phyloP scores from a whole-genome alignment of 2,329 filamentous ascomycete genomes.

The Lasiodiplodia hormozganensis region DNA sequence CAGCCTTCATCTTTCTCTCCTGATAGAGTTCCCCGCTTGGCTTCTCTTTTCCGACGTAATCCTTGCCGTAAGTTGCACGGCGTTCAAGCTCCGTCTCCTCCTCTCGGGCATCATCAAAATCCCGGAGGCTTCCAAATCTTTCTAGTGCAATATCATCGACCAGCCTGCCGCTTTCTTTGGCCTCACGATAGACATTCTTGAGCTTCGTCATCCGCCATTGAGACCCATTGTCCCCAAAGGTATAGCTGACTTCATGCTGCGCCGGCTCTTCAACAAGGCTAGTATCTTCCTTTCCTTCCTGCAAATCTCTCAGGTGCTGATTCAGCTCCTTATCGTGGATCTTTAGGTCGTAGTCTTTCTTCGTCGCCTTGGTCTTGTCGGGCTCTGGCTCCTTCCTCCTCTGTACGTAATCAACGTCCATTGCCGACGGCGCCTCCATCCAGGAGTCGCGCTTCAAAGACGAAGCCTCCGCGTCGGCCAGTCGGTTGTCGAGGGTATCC shows the following conservation, averaged over 20 bases:
- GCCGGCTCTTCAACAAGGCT: slow-evolving; percentile 59
- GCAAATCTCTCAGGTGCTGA: slow-evolving; percentile 67
- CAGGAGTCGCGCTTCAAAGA: slow-evolving; percentile 78
- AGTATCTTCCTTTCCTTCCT: slow-evolving; percentile 46
- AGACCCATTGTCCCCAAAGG: slow-evolving; percentile 86
- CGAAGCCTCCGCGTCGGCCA: slow-evolving; percentile 46
- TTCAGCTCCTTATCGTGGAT: slow-evolving; percentile 86
- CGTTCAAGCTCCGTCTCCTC: slow-evolving; percentile 91
- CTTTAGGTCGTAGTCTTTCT: slow-evolving; percentile 69
- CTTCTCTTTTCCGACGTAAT: slow-evolving; percentile 83
- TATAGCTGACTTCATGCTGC: slow-evolving; percentile 75
- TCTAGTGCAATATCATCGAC: slow-evolving; percentile 86
- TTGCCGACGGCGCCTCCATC: slow-evolving; percentile 87
- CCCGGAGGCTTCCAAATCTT: slow-evolving; percentile 78
- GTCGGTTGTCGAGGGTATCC: slow-evolving; percentile 51
- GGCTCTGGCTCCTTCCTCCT: slow-evolving; percentile 58
- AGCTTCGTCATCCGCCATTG: slow-evolving; percentile 98
- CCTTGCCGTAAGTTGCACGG: slow-evolving; percentile 80
- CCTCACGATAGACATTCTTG: slow-evolving; percentile 80
- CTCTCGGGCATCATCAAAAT: slow-evolving; percentile 92
- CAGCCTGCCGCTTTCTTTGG: slow-evolving; percentile 73
- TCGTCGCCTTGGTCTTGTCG: slow-evolving; percentile 53
- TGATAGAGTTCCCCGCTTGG: slow-evolving; percentile 86
- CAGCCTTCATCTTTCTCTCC: slow-evolving; percentile 71
- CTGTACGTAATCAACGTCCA: slow-evolving; percentile 85